Evolutionary conservation across 345 rosid genomes (phyloP).

Genomic region (Cardamine occulta): DNA sequence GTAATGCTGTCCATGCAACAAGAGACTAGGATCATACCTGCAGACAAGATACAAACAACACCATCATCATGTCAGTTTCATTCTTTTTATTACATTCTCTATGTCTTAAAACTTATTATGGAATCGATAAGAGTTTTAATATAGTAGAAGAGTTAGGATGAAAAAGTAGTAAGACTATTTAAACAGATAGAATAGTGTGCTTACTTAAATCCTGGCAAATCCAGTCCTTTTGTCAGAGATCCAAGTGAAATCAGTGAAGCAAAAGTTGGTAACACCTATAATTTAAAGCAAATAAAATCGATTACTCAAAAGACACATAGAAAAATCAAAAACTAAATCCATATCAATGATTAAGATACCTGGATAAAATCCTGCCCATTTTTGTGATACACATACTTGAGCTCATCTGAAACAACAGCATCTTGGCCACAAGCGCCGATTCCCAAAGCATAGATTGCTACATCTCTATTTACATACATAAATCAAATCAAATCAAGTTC

Average conservation of each 20-base stretch:
- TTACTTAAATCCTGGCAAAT: slow-evolving; percentile 70
- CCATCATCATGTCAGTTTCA: not conserved
- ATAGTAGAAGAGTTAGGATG: too few species aligned
- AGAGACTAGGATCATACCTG: slow-evolving; percentile 73
- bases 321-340: not conserved
- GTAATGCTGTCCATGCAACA: slow-evolving; percentile 91
- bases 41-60: slow-evolving; percentile 27
- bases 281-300: not conserved
- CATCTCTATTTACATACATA: slow-evolving; percentile 57
- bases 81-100: not conserved
- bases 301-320: not conserved
- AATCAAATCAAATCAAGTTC: not conserved
- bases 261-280: slow-evolving; percentile 88
- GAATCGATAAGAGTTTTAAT: not conserved
- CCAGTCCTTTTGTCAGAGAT: slow-evolving; percentile 31
- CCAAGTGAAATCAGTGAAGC: slow-evolving; percentile 58
- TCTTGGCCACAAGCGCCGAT: slow-evolving; percentile 79
- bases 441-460: slow-evolving; percentile 79
- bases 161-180: too few species aligned
- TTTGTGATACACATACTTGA: slow-evolving; percentile 74
- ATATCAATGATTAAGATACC: slow-evolving; percentile 47
- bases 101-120: not conserved
- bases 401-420: slow-evolving; percentile 72
- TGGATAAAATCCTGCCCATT: slow-evolving; percentile 66
- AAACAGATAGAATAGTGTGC: slow-evolving; percentile 15